Evolutionary conservation across 257 asterid genomes (phyloP).

Genomic region (Cynanchum wilfordii): DNA sequence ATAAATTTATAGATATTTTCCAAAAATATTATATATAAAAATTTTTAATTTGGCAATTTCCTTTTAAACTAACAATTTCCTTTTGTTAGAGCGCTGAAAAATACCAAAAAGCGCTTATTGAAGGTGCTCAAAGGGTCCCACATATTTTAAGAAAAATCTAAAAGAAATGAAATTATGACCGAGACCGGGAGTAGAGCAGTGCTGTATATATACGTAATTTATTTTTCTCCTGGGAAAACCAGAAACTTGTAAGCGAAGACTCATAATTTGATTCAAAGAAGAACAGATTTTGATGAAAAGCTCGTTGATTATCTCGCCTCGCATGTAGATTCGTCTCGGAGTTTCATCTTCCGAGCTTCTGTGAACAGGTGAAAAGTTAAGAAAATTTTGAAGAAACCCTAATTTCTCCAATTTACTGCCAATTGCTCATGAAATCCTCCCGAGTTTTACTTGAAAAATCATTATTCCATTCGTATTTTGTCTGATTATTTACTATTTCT

Average conservation of each 20-base stretch:
- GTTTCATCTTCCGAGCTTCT: not conserved
- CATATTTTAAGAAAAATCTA: not conserved
- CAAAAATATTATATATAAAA: no score
- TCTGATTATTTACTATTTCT: not conserved
- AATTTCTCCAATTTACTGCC: not conserved
- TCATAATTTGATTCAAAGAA: not conserved
- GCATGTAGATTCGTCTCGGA: constrained; percentile 10
- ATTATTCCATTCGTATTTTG: not conserved
- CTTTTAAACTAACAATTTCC: no score
- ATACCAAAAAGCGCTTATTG: not conserved
- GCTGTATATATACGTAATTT: not conserved
- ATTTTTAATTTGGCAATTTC: no score
- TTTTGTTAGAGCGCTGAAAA: not conserved
- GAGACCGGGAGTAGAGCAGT: not conserved
- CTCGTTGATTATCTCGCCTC: not conserved
- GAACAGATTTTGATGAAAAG: not conserved
- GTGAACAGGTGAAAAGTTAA: constrained; percentile 7
- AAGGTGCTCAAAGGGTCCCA: not conserved
- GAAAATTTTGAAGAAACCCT: not conserved
- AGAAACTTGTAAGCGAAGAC: not conserved
- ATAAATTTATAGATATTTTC: no score
- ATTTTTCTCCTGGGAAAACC: not conserved
- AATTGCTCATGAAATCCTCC: not conserved
- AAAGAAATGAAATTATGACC: not conserved
- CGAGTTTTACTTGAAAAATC: not conserved